Percentiles rank a stretch among this genome's conserved stretches.
Evolutionary conservation across 2,329 filamentous ascomycete genomes (phyloP).

Genomic region (Colletotrichum aenigma): DNA sequence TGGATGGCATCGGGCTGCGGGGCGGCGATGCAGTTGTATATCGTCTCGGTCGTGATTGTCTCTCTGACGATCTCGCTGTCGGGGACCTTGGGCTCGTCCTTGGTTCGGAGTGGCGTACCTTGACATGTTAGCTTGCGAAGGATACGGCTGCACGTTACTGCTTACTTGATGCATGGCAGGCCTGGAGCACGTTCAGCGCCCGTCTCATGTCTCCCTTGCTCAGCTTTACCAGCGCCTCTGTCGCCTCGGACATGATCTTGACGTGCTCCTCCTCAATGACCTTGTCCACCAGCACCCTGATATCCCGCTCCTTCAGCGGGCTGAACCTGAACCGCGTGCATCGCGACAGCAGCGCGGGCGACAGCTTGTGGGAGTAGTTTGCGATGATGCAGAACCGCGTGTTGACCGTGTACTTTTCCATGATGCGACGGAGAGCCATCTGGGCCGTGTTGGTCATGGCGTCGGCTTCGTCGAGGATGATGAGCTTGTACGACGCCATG

Average conservation of each 20-base stretch:
- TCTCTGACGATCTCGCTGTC: constrained; percentile 76
- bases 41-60: constrained; percentile 83
- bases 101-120: constrained; percentile 72
- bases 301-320: constrained; percentile 87
- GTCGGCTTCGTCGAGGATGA: constrained; percentile 98
- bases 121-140: neutral
- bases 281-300: constrained; percentile 82
- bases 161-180: constrained; percentile 90
- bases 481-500: constrained; percentile 87
- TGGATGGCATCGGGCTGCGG: constrained; percentile 89
- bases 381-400: constrained; percentile 98
- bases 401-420: constrained; percentile 99
- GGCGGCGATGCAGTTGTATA: constrained; percentile 97
- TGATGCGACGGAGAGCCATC: constrained; percentile 95
- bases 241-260: constrained; percentile 80
- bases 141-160: constrained; percentile 22
- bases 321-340: constrained; percentile 97
- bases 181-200: constrained; percentile 93
- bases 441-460: constrained; percentile 99
- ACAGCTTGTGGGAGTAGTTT: constrained; percentile 98
- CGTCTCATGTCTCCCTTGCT: constrained; percentile 97
- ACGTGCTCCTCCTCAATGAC: constrained; percentile 89
- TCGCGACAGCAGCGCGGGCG: constrained; percentile 86
- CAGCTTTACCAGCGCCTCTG: constrained; percentile 81
- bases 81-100: constrained; percentile 62